Evolutionary conservation across 2,329 filamentous ascomycete genomes (phyloP).

Genomic region (Aspergillus sp.): DNA sequence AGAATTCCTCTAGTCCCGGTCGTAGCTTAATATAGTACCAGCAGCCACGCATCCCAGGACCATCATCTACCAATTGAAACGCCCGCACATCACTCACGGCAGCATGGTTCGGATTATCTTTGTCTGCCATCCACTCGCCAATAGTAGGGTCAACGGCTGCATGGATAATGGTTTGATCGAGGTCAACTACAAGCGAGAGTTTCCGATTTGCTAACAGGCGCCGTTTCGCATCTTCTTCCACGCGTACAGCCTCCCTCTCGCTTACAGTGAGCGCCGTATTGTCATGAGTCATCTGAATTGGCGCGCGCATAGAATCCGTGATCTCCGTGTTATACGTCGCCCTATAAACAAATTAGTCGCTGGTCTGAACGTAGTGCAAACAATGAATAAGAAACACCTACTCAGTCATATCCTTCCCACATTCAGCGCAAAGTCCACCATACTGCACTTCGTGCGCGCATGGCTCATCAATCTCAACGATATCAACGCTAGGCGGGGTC

Average conservation of each 20-base stretch:
- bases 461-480: conserved; percentile 82
- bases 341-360: conserved; percentile 26
- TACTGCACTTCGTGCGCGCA: conserved; percentile 92
- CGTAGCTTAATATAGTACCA: conserved; percentile 99
- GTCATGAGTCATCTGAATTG: conserved; percentile 93
- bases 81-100: conserved; percentile 84
- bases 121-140: conserved; percentile 90
- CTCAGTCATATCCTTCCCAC: conserved; percentile 95
- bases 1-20: conserved; percentile 78
- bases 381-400: conserved; percentile 35
- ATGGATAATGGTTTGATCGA: conserved; percentile 98
- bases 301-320: conserved; percentile 78
- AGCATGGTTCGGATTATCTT: conserved; percentile 83
- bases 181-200: conserved; percentile 89
- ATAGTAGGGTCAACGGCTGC: conserved; percentile 96
- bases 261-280: conserved; percentile 86
- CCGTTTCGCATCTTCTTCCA: conserved; percentile 83
- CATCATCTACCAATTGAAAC: conserved; percentile 88
- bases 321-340: conserved; percentile 79
- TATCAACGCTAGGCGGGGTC: conserved; percentile 46
- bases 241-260: conserved; percentile 72
- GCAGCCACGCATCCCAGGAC: conserved; percentile 70
- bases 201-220: conserved; percentile 78
- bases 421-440: conserved; percentile 84
- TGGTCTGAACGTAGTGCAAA: background rate